Base-by-base conservation (phyloP, 495 filamentous ascomycete genomes). In the Trichoderma reesei region DNA sequence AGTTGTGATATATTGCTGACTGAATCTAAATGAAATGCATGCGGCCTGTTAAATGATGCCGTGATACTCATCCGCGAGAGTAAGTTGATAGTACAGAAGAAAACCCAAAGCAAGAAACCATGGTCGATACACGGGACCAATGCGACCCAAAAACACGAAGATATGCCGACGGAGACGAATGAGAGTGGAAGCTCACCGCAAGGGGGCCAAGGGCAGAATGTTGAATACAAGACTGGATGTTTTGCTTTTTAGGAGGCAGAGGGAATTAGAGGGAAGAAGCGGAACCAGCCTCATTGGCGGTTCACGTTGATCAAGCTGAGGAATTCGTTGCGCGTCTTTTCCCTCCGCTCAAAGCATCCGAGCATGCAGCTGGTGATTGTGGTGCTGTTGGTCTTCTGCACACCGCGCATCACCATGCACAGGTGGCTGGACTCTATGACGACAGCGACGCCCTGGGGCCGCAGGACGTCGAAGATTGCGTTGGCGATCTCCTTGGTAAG, bases 341-440 rank as follows among this genome's bases (percentile, higher is more conserved):
- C 91, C 70, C 89, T 92, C 26, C 88, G 88, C 68, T 93, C 86
- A 81, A 98, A 95, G 72, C 91, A 89, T 31, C 94, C 95, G 34
- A 97, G 82, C 81, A 98, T 96, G 70, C 93, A 97, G 75, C 92
- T 97, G 39, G 94, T 98, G 36, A 91, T 93, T 11, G 95, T 98
- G 14, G 80, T 89, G 56, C 89, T 87, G 51, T 84, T 84, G 6
- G 90, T 90, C 80, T 99, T 97, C 72, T 96, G 83, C 34, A 97
- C 91, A 1, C 92, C 92, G 31, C 92, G 83, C 90, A 94, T 94
- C 2, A 96, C 93, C 92, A 97, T 98, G 80, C 94, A 98, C n/a
- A 98, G 80, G 78, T 98, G 94, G 68, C 87, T 90, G 38, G 90
- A 93, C 71, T 98, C 95, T 89, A 98, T 96, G 60, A 98, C 92